Evolutionary conservation across 2,329 filamentous ascomycete species (phyloP).

Genomic region (Metarhizium humberi): DNA sequence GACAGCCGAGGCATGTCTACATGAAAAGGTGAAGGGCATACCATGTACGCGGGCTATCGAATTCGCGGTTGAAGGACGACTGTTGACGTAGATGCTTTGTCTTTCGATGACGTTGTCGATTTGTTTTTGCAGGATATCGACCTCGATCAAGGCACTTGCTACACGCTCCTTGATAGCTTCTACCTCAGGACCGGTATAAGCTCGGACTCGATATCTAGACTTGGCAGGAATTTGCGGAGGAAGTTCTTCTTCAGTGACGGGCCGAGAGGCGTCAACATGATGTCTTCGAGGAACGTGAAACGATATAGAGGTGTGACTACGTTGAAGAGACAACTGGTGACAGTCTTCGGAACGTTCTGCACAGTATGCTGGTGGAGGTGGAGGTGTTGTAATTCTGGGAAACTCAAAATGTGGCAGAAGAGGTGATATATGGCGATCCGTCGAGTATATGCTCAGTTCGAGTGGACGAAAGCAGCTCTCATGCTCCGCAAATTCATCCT

Average conservation of each 20-base stretch:
- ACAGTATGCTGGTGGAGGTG: slow-evolving; percentile 26
- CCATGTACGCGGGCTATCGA: slow-evolving; percentile 26
- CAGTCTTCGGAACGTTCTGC: slow-evolving; percentile 24
- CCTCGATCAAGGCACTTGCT: slow-evolving; percentile 47
- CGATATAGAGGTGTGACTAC: slow-evolving; percentile 42
- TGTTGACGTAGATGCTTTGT: slow-evolving; percentile 46
- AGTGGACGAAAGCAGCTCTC: slow-evolving; percentile 41
- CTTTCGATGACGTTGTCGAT: slow-evolving; percentile 52
- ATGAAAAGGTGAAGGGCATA: slow-evolving; percentile 11
- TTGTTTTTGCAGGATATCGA: slow-evolving; percentile 47
- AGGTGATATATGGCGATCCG: slow-evolving; percentile 38
- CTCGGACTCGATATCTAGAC: slow-evolving; percentile 28
- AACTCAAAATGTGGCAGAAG: slow-evolving; percentile 42
- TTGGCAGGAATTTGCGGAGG: slow-evolving; percentile 32
- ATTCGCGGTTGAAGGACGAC: slow-evolving; percentile 42
- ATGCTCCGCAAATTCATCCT: slow-evolving; percentile 13
- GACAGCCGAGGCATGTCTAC: background rate
- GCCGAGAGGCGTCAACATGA: slow-evolving; percentile 14
- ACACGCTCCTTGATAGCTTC: slow-evolving; percentile 46
- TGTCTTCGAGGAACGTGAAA: slow-evolving; percentile 46
- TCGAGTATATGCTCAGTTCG: slow-evolving; percentile 44
- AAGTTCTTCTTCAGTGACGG: slow-evolving; percentile 14
- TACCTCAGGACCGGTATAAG: slow-evolving; percentile 36
- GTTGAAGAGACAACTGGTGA: slow-evolving; percentile 23
- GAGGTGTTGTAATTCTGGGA: slow-evolving; percentile 25